A percentile compares a stretch with the other conserved stretches of the same genome.
Evolutionary conservation across 1,139 yeast species (phyloP).

Genomic region (Torulaspora globosa): DNA sequence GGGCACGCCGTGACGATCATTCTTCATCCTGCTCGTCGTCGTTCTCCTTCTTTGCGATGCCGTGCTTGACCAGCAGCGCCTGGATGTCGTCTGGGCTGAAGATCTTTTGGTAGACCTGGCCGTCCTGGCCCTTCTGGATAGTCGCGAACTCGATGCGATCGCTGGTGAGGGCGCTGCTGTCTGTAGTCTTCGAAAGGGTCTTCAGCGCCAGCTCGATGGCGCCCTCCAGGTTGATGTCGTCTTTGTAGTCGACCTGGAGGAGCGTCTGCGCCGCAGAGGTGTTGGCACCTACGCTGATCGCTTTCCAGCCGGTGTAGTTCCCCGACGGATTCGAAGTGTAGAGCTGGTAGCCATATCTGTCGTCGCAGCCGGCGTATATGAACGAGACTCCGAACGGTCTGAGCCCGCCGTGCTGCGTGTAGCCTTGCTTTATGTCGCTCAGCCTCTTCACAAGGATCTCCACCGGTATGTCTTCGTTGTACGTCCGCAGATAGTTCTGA

Average conservation of each 20-base stretch:
- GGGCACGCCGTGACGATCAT: slow-evolving; percentile 5
- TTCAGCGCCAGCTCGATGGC: slow-evolving; percentile 87
- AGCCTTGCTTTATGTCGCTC: slow-evolving; percentile 94
- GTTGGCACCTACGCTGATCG: slow-evolving; percentile 95
- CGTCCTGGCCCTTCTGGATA: slow-evolving; percentile 47
- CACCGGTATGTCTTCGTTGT: slow-evolving; percentile 88
- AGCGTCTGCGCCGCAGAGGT: slow-evolving; percentile 94
- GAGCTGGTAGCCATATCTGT: slow-evolving; percentile 81
- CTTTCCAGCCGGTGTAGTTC: slow-evolving; percentile 97
- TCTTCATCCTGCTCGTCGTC: slow-evolving; percentile 41
- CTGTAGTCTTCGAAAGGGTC: slow-evolving; percentile 92
- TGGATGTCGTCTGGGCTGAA: slow-evolving; percentile 82
- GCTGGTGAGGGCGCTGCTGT: slow-evolving; percentile 74
- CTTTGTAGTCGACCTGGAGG: slow-evolving; percentile 90
- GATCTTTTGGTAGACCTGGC: slow-evolving; percentile 60
- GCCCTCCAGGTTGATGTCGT: slow-evolving; percentile 67
- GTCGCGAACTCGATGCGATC: slow-evolving; percentile 92
- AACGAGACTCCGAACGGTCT: slow-evolving; percentile 98
- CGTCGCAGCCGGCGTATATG: slow-evolving; percentile 94
- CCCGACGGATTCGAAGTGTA: slow-evolving; percentile 97
- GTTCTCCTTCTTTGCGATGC: slow-evolving; percentile 54
- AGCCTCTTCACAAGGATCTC: slow-evolving; percentile 83
- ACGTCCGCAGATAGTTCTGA: slow-evolving; percentile 77
- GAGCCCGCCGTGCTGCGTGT: slow-evolving; percentile 97
- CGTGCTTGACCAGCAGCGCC: slow-evolving; percentile 64